Percentiles rank a stretch among this genome's conserved stretches.
These are phyloP conservation scores for Schizonepeta tenuifolia DNA, from an alignment of 257 asterid species.

Conservation along the genomic window DNA sequence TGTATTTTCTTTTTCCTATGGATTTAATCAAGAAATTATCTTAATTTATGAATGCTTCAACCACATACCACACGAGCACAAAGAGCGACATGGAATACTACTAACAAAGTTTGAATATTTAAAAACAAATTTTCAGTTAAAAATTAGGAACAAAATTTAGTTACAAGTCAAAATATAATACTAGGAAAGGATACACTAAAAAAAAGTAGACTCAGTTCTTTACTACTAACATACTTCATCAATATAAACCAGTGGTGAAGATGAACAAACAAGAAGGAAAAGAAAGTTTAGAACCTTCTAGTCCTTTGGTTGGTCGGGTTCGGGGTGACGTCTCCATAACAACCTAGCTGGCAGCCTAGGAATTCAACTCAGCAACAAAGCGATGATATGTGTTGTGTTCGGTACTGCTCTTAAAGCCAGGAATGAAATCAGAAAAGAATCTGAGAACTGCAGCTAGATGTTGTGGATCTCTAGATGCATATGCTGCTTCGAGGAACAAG, in stretches of 20 bases:
- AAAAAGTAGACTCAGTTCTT: slow-evolving; percentile 23
- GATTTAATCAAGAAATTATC: not conserved
- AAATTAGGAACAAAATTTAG: not conserved
- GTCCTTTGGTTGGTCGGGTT: slow-evolving; percentile 18
- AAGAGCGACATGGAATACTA: not conserved
- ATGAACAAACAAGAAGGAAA: slow-evolving; percentile 24
- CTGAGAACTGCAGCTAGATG: slow-evolving; percentile 85
- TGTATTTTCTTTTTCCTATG: not conserved
- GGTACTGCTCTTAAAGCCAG: slow-evolving; percentile 76
- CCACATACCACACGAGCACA: not conserved
- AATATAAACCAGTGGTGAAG: slow-evolving; percentile 26
- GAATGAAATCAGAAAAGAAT: slow-evolving; percentile 84
- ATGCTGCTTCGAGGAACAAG: slow-evolving; percentile 86
- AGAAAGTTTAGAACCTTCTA: slow-evolving; percentile 13
- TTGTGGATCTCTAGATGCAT: slow-evolving; percentile 75
- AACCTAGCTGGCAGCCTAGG: slow-evolving; percentile 28
- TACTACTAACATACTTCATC: slow-evolving; percentile 16
- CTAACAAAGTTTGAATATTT: not conserved
- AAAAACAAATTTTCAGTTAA: not conserved
- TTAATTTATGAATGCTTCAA: not conserved
- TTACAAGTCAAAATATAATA: slow-evolving; percentile 5
- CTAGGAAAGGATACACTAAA: slow-evolving; percentile 4
- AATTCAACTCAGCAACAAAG: slow-evolving; percentile 60
- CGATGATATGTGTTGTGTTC: slow-evolving; percentile 59
- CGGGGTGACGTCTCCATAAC: not conserved